These are phyloP conservation scores for Phytophthora fragariae DNA, from an alignment of 352 stramenopile genomes.

Conservation along the genomic window DNA sequence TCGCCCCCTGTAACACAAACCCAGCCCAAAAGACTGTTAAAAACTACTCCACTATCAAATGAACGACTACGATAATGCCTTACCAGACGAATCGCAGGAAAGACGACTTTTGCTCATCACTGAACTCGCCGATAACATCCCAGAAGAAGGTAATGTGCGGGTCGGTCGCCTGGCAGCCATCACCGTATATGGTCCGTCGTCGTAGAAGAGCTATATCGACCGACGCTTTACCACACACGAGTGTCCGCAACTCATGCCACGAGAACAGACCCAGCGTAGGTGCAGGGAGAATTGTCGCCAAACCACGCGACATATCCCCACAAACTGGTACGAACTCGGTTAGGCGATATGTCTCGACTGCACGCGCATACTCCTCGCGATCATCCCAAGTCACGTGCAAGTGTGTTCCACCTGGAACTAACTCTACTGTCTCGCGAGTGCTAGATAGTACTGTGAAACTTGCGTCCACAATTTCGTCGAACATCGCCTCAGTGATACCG, in stretches of 20 bases:
- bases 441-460: conserved; percentile 91
- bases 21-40: conserved; percentile 13
- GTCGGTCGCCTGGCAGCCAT: conserved; percentile 87
- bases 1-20: conserved; percentile 53
- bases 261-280: conserved; percentile 85
- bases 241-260: conserved; percentile 89
- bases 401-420: conserved; percentile 79
- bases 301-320: conserved; percentile 72
- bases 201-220: conserved; percentile 90
- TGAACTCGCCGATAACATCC: conserved; percentile 89
- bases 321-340: conserved; percentile 84
- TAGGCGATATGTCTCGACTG: conserved; percentile 82
- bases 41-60: background rate
- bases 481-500: conserved; percentile 86
- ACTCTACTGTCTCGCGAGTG: conserved; percentile 76
- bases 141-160: conserved; percentile 92
- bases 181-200: conserved; percentile 90
- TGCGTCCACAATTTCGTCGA: conserved; percentile 92
- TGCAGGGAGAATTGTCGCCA: conserved; percentile 89
- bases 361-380: conserved; percentile 81
- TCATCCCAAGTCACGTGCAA: conserved; percentile 93
- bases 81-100: conserved; percentile 92
- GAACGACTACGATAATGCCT: conserved; percentile 5
- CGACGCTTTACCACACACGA: conserved; percentile 91
- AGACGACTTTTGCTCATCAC: conserved; percentile 89